These are phyloP conservation scores for Coemansia sp. DNA, from an alignment of 192 early-diverging fungal genomes.

Conservation along the genomic window DNA sequence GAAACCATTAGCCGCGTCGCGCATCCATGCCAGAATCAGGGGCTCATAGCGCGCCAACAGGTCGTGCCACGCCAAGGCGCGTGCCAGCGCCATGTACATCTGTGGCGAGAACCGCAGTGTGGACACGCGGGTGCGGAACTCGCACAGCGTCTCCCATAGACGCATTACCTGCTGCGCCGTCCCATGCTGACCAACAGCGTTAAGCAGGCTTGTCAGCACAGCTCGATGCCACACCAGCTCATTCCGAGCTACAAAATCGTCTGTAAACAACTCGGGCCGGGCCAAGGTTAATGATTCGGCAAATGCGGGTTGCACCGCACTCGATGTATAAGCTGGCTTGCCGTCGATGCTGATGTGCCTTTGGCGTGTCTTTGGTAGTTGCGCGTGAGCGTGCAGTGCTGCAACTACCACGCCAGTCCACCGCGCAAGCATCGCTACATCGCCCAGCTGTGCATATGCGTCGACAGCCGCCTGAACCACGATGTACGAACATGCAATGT, in stretches of 20 bases:
- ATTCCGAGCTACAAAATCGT: slow-evolving; percentile 27
- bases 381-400: slow-evolving; percentile 21
- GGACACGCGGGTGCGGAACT: slow-evolving; percentile 14
- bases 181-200: slow-evolving; percentile 29
- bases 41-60: slow-evolving; percentile 19
- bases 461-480: slow-evolving; percentile 34
- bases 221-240: slow-evolving; percentile 44
- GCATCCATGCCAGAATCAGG: slow-evolving; percentile 20
- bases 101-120: slow-evolving; percentile 34
- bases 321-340: background rate
- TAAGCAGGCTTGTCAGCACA: slow-evolving; percentile 25
- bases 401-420: slow-evolving; percentile 35
- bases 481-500: slow-evolving; percentile 15
- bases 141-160: slow-evolving; percentile 33
- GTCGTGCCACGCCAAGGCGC: slow-evolving; percentile 37
- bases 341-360: slow-evolving; percentile 16
- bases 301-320: background rate
- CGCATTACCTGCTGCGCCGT: slow-evolving; percentile 21
- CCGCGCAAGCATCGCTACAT: slow-evolving; percentile 35
- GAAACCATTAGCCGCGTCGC: slow-evolving; percentile 28
- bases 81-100: slow-evolving; percentile 41
- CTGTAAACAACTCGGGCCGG: slow-evolving; percentile 29
- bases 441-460: slow-evolving; percentile 28
- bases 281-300: slow-evolving; percentile 4
- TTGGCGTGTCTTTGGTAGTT: slow-evolving; percentile 6